Conservation (phyloP, 2,329 filamentous ascomycete species). For the Botrytis paeoniae region DNA sequence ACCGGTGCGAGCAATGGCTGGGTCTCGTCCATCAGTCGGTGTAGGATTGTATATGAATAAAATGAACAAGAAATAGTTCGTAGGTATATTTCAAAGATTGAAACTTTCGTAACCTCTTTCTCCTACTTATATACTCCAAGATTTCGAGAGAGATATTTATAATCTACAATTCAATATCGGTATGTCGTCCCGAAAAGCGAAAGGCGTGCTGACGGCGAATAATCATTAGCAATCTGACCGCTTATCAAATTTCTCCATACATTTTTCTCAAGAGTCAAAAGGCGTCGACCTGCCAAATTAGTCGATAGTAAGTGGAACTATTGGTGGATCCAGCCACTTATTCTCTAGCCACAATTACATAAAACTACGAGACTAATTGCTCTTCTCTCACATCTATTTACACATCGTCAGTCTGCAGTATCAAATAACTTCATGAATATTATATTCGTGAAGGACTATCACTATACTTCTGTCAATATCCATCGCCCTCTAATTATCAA, state of each 20-base stretch:
- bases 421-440: neutral
- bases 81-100: neutral
- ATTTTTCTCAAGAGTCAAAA: neutral
- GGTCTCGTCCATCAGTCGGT: conserved; percentile 39
- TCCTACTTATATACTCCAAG: neutral
- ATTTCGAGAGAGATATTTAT: neutral
- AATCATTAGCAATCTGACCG: neutral
- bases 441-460: neutral
- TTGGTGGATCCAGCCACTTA: neutral
- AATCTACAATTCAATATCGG: neutral
- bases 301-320: neutral
- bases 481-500: neutral
- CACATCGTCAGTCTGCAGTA: neutral
- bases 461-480: neutral
- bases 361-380: neutral
- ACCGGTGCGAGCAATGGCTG: conserved; percentile 26
- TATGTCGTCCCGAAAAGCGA: neutral
- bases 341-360: neutral
- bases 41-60: neutral
- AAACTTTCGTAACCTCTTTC: too few species aligned
- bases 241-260: conserved; percentile 1
- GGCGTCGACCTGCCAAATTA: neutral
- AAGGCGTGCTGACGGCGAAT: neutral
- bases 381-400: neutral
- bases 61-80: neutral